Evolutionary conservation across 176 grass and related monocot genomes (phyloP).

Genomic region (Triticum dicoccoides): DNA sequence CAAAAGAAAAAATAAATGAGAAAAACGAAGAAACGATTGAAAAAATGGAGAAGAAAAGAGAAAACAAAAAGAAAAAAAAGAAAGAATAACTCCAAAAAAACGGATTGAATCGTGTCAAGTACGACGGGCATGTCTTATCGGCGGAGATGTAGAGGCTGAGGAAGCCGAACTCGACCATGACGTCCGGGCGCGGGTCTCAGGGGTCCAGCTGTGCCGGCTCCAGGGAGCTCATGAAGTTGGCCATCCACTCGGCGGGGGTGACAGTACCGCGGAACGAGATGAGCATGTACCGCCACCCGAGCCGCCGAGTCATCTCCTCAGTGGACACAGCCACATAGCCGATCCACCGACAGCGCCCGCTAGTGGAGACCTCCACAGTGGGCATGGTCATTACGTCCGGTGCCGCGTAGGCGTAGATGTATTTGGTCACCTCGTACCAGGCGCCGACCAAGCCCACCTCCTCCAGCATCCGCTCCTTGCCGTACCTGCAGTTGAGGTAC

Average conservation of each 20-base stretch:
- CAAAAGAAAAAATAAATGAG: too few species aligned
- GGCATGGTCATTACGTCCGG: constrained; percentile 48
- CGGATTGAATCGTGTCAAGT: too few species aligned
- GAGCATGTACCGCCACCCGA: constrained; percentile 63
- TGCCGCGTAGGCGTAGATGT: constrained; percentile 49
- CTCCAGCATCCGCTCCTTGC: constrained; percentile 38
- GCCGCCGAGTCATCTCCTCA: constrained; percentile 39
- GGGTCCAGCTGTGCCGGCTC: constrained; percentile 62
- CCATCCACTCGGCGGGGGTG: constrained; percentile 57
- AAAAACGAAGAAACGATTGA: too few species aligned
- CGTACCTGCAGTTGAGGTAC: constrained; percentile 58
- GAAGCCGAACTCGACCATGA: constrained; percentile 80
- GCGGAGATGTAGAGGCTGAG: constrained; percentile 83
- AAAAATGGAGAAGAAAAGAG: too few species aligned
- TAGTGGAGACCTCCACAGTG: constrained; percentile 30
- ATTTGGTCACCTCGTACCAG: constrained; percentile 53
- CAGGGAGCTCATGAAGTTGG: constrained; percentile 82
- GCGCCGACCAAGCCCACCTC: constrained; percentile 46
- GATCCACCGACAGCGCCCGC: constrained; percentile 48
- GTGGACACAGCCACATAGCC: constrained; percentile 60
- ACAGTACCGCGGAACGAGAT: constrained; percentile 74
- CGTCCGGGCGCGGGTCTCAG: constrained; percentile 43
- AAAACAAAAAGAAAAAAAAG: too few species aligned
- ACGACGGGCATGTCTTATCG: constrained; percentile 52
- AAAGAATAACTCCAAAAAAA: too few species aligned